Percentiles rank a stretch among this genome's conserved stretches.
Evolutionary conservation across 768 basidiomycete species (phyloP).

Genomic region (Boletus sensibilis): DNA sequence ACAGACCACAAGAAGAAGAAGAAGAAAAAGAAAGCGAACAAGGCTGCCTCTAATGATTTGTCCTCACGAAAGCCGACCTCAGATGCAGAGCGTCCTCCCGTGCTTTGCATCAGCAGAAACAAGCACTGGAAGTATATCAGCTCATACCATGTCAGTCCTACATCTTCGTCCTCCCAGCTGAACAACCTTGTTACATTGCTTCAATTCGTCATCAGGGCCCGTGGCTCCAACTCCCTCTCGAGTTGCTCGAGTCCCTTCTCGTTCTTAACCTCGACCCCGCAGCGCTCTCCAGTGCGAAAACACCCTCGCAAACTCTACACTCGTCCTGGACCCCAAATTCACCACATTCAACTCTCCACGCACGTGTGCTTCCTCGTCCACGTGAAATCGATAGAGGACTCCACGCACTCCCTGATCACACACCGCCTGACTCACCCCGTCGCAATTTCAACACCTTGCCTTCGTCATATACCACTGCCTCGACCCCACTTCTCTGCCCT

Average conservation of each 20-base stretch:
- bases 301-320: slow-evolving; percentile 39
- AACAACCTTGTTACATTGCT: not conserved
- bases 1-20: slow-evolving; percentile 65
- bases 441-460: slow-evolving; percentile 36
- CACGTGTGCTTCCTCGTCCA: slow-evolving; percentile 25
- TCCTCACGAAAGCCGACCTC: slow-evolving; percentile 30
- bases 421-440: slow-evolving; percentile 48
- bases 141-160: slow-evolving; percentile 74
- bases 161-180: slow-evolving; percentile 1
- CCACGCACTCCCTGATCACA: slow-evolving; percentile 32
- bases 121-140: slow-evolving; percentile 95
- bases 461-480: slow-evolving; percentile 29
- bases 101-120: slow-evolving; percentile 86
- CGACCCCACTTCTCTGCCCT: slow-evolving; percentile 49
- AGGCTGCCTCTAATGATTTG: slow-evolving; percentile 32
- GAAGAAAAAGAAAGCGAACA: slow-evolving; percentile 55
- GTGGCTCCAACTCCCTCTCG: slow-evolving; percentile 87
- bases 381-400: slow-evolving; percentile 46
- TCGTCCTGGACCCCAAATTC: slow-evolving; percentile 22
- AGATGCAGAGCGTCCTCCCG: slow-evolving; percentile 53
- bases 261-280: slow-evolving; percentile 75
- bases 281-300: slow-evolving; percentile 50
- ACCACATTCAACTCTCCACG: not conserved
- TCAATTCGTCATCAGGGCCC: slow-evolving; percentile 59
- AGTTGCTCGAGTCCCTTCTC: slow-evolving; percentile 80